Evolutionary conservation across 768 basidiomycete species (phyloP).

Genomic region (Agrocybe praecox): DNA sequence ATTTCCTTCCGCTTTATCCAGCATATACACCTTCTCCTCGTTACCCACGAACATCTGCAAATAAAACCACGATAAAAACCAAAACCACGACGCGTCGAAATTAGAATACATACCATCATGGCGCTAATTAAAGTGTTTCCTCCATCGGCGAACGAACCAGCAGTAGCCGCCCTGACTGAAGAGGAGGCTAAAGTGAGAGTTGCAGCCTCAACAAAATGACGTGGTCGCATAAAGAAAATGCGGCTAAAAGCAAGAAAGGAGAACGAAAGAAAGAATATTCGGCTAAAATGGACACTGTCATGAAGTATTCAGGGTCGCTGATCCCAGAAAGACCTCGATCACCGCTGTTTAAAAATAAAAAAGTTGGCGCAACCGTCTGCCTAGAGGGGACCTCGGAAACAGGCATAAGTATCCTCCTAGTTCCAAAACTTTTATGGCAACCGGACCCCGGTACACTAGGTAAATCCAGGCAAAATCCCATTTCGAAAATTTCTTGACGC

Average conservation of each 20-base stretch:
- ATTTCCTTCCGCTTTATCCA: constrained; percentile 90
- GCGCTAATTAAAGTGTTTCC: constrained; percentile 51
- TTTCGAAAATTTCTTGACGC: too few relatives aligned
- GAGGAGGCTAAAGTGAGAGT: constrained; percentile 37
- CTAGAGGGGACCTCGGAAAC: too few relatives aligned
- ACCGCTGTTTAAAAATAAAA: too few relatives aligned
- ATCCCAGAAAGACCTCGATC: too few relatives aligned
- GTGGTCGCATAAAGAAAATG: constrained; percentile 17
- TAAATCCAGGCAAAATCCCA: too few relatives aligned
- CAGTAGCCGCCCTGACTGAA: constrained; percentile 33
- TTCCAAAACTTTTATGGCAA: too few relatives aligned
- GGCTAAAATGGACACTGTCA: not conserved
- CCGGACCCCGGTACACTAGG: too few relatives aligned
- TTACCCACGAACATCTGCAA: constrained; percentile 80
- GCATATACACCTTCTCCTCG: constrained; percentile 79
- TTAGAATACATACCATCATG: constrained; percentile 44
- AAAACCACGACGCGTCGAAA: constrained; percentile 14
- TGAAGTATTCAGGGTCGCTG: too few relatives aligned
- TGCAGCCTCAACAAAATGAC: constrained; percentile 42
- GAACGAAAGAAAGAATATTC: constrained; percentile 10
- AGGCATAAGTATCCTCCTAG: too few relatives aligned
- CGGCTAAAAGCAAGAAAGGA: constrained; percentile 9
- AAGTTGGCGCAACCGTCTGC: too few relatives aligned
- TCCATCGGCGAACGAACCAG: constrained; percentile 48
- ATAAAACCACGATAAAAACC: not conserved